phyloP scores from a whole-genome alignment of 2,329 filamentous ascomycete genomes.

The Penicillium janthinellum region DNA sequence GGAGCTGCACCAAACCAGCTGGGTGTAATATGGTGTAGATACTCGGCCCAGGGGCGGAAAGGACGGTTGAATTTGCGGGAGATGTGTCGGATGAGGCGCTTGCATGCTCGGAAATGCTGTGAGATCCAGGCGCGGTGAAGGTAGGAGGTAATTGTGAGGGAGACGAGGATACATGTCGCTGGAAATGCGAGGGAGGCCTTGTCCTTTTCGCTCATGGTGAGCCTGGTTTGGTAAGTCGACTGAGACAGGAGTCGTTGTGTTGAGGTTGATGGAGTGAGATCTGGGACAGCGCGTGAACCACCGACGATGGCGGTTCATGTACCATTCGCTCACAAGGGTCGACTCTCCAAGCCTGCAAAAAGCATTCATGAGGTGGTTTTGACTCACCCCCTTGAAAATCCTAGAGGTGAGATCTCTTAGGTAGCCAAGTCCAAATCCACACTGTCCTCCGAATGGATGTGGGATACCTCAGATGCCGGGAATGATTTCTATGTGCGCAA shows the following conservation, averaged over 20 bases:
- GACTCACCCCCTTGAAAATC: too few species aligned
- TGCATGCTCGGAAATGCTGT: background rate
- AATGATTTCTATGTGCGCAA: too few species aligned
- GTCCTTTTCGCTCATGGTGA: background rate
- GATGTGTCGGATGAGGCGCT: background rate
- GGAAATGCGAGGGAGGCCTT: conserved; percentile 12
- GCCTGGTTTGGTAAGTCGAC: background rate
- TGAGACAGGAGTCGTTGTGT: background rate
- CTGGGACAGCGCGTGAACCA: background rate
- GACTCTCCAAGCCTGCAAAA: too few species aligned
- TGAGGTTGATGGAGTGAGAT: background rate
- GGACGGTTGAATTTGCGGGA: background rate
- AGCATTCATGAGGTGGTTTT: too few species aligned
- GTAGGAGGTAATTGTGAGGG: conserved; percentile 16
- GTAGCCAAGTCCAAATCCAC: too few species aligned
- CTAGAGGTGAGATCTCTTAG: too few species aligned
- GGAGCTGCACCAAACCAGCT: background rate
- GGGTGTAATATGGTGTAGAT: background rate
- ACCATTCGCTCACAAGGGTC: too few species aligned
- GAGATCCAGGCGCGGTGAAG: conserved; percentile 9
- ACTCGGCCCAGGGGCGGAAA: background rate
- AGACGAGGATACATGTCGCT: conserved; percentile 21
- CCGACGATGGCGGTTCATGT: background rate
- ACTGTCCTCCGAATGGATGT: too few species aligned
- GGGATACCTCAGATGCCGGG: too few species aligned